phyloP scores from a whole-genome alignment of 148 eudicot species.

The Diospyros lotus region DNA sequence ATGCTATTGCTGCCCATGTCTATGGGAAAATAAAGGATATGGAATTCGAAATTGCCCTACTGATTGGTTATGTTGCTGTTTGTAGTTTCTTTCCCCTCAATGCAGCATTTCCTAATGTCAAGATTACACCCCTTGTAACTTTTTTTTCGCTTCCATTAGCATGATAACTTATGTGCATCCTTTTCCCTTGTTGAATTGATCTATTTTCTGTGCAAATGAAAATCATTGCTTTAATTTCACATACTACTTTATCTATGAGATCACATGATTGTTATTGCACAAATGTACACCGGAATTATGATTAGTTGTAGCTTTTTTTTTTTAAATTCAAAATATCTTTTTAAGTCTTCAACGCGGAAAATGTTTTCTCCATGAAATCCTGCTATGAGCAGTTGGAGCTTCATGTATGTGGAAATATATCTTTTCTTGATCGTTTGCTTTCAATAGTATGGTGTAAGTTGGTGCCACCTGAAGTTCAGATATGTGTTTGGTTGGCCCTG shows the following conservation, averaged over 20 bases:
- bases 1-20: not conserved
- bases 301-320: not conserved
- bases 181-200: not conserved
- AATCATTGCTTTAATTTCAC: not conserved
- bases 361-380: too few relatives aligned
- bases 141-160: not conserved
- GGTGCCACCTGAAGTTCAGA: too few relatives aligned
- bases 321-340: not conserved
- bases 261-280: not conserved
- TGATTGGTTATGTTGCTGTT: not conserved
- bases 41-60: not conserved
- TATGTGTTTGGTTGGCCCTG: too few relatives aligned
- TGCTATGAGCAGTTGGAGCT: too few relatives aligned
- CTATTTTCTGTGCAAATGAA: not conserved
- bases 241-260: constrained; percentile 1
- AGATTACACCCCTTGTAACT: not conserved
- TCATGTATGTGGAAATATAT: too few relatives aligned
- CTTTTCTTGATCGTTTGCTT: too few relatives aligned
- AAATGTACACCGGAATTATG: not conserved
- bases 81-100: not conserved
- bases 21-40: not conserved
- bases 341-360: too few relatives aligned
- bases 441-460: too few relatives aligned
- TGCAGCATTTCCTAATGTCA: not conserved
- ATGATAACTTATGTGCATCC: not conserved